Base-by-base conservation (phyloP, 768 basidiomycete genomes). In the Mycena kentingensis region DNA sequence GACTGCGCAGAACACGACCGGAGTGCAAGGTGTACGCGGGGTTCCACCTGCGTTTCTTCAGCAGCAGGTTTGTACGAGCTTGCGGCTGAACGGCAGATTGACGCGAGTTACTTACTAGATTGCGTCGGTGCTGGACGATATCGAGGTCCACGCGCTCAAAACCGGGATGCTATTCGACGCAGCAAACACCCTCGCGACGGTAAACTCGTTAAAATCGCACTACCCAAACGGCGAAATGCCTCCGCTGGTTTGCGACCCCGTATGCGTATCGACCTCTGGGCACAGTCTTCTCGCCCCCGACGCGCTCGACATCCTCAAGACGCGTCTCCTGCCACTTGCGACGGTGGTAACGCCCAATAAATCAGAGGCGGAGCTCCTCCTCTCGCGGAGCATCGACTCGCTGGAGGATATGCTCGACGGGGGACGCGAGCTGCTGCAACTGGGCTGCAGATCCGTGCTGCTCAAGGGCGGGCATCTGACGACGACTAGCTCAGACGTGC, bases 211-310 rank as follows among this genome's bases (percentile, higher is more conserved):
- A 36, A 76, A 67, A 36, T 36, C 58, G 0, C 71, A 76, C 55
- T 81, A 77, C 61, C 46, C 60, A 16, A 29, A 51, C 5, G 55
- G 62, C 11, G 53, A 52, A 10, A 57, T 69, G 25, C 78, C 84
- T 0, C 81, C 83, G 1, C 70, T 94, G 18, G 81, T 96, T 24
- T 83, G 90, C 54, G 94, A 98, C 64, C 93, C 94, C 0, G 93
- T 98, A 10, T 93, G 86, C 63, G 89, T 96, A 2, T 92, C 91
- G 3, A 96, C 94, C 0, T 92, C 90, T 0, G 93, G 93, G 2
- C 90, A 94, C 63, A 81, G 77, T 6, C 77, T 98, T 1, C 76
- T 97, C 8, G 76, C 85, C 5, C 70, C 78, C 15, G 78, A 82
- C 11, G 92, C 94, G 0, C 63, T 94, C 49, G 66, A 76, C 7